Conservation (phyloP, 2,329 filamentous ascomycete species). For the Calonectria fujianensis region DNA sequence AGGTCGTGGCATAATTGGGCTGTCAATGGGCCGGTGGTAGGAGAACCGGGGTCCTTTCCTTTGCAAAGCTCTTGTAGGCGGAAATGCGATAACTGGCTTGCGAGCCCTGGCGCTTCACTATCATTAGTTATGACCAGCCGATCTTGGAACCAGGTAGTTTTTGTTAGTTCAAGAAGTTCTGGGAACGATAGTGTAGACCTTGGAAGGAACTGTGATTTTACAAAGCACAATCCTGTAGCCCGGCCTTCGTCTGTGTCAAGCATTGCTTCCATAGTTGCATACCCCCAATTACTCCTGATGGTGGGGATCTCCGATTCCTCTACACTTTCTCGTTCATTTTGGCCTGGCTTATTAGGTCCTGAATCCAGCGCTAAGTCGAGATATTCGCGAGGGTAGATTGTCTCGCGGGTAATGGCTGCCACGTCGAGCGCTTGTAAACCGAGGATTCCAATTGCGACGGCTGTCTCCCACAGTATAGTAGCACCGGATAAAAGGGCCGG, state of each 20-base stretch:
- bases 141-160: background rate
- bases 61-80: background rate
- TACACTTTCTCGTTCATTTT: background rate
- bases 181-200: background rate
- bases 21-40: background rate
- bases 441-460: background rate
- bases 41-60: background rate
- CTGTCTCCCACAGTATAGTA: background rate
- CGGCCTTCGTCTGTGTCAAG: background rate
- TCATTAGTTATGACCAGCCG: background rate
- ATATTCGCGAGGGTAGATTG: background rate
- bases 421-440: background rate
- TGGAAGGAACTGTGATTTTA: background rate
- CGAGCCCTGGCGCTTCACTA: background rate
- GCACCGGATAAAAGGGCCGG: background rate
- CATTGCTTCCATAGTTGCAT: background rate
- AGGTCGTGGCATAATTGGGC: background rate
- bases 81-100: background rate
- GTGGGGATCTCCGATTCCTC: background rate
- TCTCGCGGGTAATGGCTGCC: background rate
- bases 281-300: background rate
- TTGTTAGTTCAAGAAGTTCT: background rate
- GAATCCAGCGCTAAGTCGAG: background rate
- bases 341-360: background rate
- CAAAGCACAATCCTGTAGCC: background rate